Percentiles rank a stretch among this genome's conserved stretches.
Conservation (phyloP, 2,329 filamentous ascomycete species). For the Trichoderma polysporum region DNA sequence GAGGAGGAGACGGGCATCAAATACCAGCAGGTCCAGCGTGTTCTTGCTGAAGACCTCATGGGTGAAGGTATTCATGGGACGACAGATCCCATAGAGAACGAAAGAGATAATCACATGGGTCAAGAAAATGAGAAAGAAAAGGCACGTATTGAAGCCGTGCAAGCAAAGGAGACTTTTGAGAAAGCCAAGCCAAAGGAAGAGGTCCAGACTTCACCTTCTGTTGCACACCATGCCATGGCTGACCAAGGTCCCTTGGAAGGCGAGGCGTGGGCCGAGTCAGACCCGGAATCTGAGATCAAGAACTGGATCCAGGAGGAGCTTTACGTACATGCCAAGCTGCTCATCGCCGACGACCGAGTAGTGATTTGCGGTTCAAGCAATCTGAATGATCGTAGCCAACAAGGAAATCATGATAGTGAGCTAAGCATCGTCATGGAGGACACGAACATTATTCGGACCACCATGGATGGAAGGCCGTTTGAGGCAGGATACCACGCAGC, state of each 20-base stretch:
- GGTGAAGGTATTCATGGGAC: conserved; percentile 66
- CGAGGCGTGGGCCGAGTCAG: conserved; percentile 72
- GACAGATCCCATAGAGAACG: conserved; percentile 38
- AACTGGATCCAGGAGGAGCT: conserved; percentile 96
- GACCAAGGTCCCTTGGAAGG: conserved; percentile 57
- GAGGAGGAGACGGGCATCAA: conserved; percentile 80
- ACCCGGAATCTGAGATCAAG: conserved; percentile 72
- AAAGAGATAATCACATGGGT: conserved; percentile 52
- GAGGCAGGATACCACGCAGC: conserved; percentile 79
- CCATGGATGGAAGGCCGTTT: conserved; percentile 76
- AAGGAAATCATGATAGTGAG: conserved; percentile 88
- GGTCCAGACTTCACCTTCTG: conserved; percentile 42
- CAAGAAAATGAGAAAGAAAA: conserved; percentile 37
- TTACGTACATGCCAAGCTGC: conserved; percentile 89
- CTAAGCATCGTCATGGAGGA: conserved; percentile 90
- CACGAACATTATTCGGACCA: conserved; percentile 65
- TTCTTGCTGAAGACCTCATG: conserved; percentile 88
- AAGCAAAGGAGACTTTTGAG: conserved; percentile 55
- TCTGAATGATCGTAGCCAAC: conserved; percentile 85
- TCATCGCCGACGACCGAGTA: conserved; percentile 83
- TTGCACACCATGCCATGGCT: conserved; percentile 82
- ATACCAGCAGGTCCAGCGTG: conserved; percentile 84
- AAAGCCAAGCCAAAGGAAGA: conserved; percentile 42
- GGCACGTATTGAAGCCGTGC: conserved; percentile 40
- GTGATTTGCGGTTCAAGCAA: conserved; percentile 87